phyloP scores from a whole-genome alignment of 805 yeast species.

The Starmerella gropengiesseri region DNA sequence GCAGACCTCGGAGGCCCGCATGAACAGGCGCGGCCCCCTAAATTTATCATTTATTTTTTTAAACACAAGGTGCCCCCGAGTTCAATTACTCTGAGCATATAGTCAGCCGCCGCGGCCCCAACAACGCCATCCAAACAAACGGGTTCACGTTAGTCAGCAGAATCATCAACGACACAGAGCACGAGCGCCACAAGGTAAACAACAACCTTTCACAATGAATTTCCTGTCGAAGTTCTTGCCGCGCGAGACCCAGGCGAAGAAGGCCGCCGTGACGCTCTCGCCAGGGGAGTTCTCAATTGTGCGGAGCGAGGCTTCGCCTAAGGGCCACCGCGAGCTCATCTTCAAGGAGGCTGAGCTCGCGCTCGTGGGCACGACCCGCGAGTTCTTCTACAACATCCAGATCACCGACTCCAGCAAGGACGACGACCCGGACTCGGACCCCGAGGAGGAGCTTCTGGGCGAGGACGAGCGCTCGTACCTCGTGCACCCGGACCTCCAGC shows the following conservation, averaged over 20 bases:
- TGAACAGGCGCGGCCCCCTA: too few species aligned
- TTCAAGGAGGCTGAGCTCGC: slow-evolving; percentile 70
- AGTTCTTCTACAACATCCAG: slow-evolving; percentile 57
- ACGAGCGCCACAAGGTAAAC: slow-evolving; percentile 10
- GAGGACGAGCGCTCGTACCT: slow-evolving; percentile 43
- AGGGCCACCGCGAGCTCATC: slow-evolving; percentile 62
- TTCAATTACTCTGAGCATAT: too few species aligned
- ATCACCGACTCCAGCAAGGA: slow-evolving; percentile 58
- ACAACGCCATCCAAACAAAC: too few species aligned
- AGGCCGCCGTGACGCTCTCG: slow-evolving; percentile 61
- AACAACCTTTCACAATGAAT: slow-evolving; percentile 24
- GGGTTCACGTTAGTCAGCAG: too few species aligned
- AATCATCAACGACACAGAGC: too few species aligned
- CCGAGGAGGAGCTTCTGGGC: slow-evolving; percentile 32
- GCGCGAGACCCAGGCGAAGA: slow-evolving; percentile 11
- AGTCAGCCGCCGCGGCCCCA: too few species aligned
- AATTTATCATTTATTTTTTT: too few species aligned
- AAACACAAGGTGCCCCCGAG: too few species aligned
- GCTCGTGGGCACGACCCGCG: slow-evolving; percentile 55
- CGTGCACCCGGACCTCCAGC: slow-evolving; percentile 48
- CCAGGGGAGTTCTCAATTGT: slow-evolving; percentile 68
- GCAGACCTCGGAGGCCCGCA: too few species aligned
- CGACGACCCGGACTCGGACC: slow-evolving; percentile 38
- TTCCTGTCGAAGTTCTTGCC: slow-evolving; percentile 19
- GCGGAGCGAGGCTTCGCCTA: slow-evolving; percentile 69